Percentiles rank a stretch among this genome's conserved stretches.
Conservation (phyloP, 768 basidiomycete species). For the Rhodotorula taiwanensis region DNA sequence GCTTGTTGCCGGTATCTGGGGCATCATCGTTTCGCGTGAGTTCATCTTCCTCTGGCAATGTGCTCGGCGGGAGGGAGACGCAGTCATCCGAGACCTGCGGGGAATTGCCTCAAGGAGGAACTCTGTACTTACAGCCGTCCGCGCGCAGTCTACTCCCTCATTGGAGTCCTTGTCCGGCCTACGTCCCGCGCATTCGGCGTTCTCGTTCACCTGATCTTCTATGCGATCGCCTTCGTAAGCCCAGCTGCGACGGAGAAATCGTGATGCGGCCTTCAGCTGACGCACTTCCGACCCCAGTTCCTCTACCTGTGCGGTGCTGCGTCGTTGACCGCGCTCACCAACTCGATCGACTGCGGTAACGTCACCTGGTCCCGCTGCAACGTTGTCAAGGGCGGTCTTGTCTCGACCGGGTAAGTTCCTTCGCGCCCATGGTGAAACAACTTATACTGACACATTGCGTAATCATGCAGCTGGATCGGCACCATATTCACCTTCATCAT, state of each 20-base stretch:
- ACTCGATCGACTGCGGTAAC: constrained; percentile 42
- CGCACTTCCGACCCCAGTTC: too few species aligned
- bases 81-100: too few species aligned
- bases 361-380: constrained; percentile 42
- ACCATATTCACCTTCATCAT: constrained; percentile 45
- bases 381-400: constrained; percentile 43
- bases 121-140: too few species aligned
- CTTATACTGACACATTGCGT: too few species aligned
- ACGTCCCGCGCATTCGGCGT: constrained; percentile 43
- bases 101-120: too few species aligned
- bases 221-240: constrained; percentile 43
- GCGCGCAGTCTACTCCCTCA: constrained; percentile 40
- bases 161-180: constrained; percentile 42
- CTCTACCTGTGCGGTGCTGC: constrained; percentile 45
- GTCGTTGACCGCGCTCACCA: constrained; percentile 43
- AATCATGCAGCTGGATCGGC: constrained; percentile 35
- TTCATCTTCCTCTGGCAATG: not conserved
- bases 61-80: not conserved
- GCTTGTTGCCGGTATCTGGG: constrained; percentile 10
- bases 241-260: too few species aligned
- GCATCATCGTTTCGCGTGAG: constrained; percentile 4
- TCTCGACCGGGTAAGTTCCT: constrained; percentile 45
- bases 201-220: constrained; percentile 41
- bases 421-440: too few species aligned
- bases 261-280: too few species aligned